Percentiles rank a stretch among this genome's conserved stretches.
phyloP scores from a whole-genome alignment of 2,329 filamentous ascomycete genomes.

The Colletotrichum shisoi region DNA sequence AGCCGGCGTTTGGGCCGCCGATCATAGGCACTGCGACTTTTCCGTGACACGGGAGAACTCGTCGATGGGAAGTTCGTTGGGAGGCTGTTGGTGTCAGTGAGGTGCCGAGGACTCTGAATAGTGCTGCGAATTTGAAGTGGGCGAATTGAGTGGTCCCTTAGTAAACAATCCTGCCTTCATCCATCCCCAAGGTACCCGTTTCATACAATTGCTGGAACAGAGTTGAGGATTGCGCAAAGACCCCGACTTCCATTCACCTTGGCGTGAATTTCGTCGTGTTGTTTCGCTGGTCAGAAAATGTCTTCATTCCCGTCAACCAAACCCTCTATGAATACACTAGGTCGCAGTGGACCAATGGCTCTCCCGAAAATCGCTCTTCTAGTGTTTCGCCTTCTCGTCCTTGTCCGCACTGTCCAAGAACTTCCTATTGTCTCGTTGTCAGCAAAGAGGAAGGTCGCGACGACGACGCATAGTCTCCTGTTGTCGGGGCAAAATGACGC shows the following conservation, averaged over 20 bases:
- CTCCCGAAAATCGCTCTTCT: constrained; percentile 41
- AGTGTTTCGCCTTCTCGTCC: constrained; percentile 56
- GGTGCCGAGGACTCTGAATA: neutral
- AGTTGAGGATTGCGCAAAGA: neutral
- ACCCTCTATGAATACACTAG: constrained; percentile 38
- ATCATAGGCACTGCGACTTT: constrained; percentile 14
- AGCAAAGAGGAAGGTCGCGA: constrained; percentile 2
- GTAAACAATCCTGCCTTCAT: neutral
- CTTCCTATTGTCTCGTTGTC: constrained; percentile 51
- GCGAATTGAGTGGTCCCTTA: neutral
- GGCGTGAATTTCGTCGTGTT: constrained; percentile 3
- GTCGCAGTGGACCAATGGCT: constrained; percentile 35
- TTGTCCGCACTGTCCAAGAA: constrained; percentile 56
- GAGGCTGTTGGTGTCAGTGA: neutral
- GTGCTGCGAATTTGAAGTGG: neutral
- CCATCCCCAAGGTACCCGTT: neutral
- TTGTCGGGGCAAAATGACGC: constrained; percentile 44
- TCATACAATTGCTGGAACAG: neutral
- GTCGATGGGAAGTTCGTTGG: neutral
- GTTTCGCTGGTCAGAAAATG: constrained; percentile 32
- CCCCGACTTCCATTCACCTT: neutral
- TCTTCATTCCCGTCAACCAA: constrained; percentile 37
- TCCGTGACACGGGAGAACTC: neutral
- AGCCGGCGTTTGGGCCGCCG: neutral
- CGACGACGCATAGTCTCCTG: neutral